A percentile compares a stretch with the other conserved stretches of the same genome.
Evolutionary conservation across 768 basidiomycete species (phyloP).

Genomic region (Russula earlei): DNA sequence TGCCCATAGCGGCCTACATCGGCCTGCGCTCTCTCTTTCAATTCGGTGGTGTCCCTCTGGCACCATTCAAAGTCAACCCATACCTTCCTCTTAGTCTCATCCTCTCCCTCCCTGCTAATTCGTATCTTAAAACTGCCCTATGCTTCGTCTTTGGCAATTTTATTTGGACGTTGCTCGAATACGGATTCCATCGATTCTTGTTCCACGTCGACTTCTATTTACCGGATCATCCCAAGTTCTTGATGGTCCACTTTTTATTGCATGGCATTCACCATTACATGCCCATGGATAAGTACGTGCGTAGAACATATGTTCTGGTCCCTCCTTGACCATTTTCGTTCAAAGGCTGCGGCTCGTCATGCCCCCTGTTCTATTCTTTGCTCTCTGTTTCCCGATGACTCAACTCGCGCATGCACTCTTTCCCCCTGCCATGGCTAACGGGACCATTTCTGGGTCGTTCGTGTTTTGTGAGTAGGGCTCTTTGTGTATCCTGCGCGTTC

Average conservation of each 20-base stretch:
- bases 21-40: constrained; percentile 75
- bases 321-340: constrained; percentile 1
- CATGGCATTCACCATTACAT: constrained; percentile 98
- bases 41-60: constrained; percentile 55
- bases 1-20: constrained; percentile 75
- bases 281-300: constrained; percentile 81
- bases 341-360: constrained; percentile 85
- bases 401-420: constrained; percentile 73
- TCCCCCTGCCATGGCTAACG: constrained; percentile 79
- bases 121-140: constrained; percentile 42
- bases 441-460: constrained; percentile 75
- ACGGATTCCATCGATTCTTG: constrained; percentile 87
- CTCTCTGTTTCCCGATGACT: constrained; percentile 79
- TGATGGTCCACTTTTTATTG: constrained; percentile 83
- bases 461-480: constrained; percentile 54
- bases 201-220: constrained; percentile 89
- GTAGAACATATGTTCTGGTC: background rate
- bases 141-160: constrained; percentile 83
- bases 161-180: constrained; percentile 93
- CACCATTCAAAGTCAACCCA: constrained; percentile 50
- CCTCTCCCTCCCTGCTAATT: constrained; percentile 38
- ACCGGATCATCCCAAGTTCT: constrained; percentile 71
- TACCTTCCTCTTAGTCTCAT: constrained; percentile 43
- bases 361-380: constrained; percentile 80
- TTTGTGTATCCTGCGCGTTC: background rate